Evolutionary conservation across 371 early-diverging fungal species (phyloP).

Genomic region (Mucor plumbeus): DNA sequence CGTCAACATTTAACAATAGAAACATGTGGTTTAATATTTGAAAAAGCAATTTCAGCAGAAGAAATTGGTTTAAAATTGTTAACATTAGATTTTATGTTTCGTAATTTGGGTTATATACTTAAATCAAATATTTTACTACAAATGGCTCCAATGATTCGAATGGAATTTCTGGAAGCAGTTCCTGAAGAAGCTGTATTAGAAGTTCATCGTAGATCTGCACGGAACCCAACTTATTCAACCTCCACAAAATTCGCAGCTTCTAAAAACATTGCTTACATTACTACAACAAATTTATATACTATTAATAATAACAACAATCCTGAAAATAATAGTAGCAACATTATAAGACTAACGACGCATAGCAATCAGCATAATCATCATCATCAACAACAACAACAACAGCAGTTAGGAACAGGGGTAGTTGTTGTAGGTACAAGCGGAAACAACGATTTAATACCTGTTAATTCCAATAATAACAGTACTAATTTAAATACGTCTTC

Average conservation of each 20-base stretch:
- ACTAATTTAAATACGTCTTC: slow-evolving; percentile 9
- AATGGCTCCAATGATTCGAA: slow-evolving; percentile 43
- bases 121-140: slow-evolving; percentile 55
- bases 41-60: slow-evolving; percentile 61
- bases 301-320: not conserved
- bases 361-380: slow-evolving; percentile 8
- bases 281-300: not conserved
- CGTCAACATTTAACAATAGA: slow-evolving; percentile 54
- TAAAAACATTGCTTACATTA: slow-evolving; percentile 12
- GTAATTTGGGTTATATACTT: slow-evolving; percentile 57
- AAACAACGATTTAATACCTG: not conserved
- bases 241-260: slow-evolving; percentile 9
- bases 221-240: not conserved
- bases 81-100: slow-evolving; percentile 61
- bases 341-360: not conserved
- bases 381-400: slow-evolving; percentile 13
- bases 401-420: not conserved
- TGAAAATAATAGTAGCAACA: too few relatives aligned
- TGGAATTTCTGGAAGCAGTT: slow-evolving; percentile 50
- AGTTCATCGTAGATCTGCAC: slow-evolving; percentile 26
- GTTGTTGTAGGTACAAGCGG: not conserved
- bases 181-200: slow-evolving; percentile 52
- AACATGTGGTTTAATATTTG: slow-evolving; percentile 60
- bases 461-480: not conserved
- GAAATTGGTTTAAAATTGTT: slow-evolving; percentile 60